Percentiles rank a stretch among this genome's conserved stretches.
Evolutionary conservation across 306 rosid species (phyloP).

Genomic region (Mucuna pruriens): DNA sequence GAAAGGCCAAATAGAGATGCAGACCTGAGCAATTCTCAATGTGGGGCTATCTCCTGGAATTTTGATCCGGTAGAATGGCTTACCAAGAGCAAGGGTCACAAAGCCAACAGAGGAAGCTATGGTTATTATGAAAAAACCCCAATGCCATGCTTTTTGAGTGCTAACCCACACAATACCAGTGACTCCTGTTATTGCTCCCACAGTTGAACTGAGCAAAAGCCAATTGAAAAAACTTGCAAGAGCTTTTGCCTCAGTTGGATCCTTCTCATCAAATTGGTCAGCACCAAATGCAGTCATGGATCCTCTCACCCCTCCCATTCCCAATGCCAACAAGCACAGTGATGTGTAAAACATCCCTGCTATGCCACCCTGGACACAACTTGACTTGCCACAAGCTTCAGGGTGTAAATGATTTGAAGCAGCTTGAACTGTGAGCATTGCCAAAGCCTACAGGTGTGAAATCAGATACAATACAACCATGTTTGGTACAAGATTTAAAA

Average conservation of each 20-base stretch:
- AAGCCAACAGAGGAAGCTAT: slow-evolving; percentile 60
- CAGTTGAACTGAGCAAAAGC: slow-evolving; percentile 63
- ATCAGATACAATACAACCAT: background rate
- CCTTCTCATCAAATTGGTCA: slow-evolving; percentile 69
- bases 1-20: background rate
- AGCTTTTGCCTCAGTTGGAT: slow-evolving; percentile 64
- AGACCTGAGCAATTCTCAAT: slow-evolving; percentile 61
- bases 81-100: slow-evolving; percentile 64
- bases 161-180: slow-evolving; percentile 73
- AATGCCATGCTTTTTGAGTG: slow-evolving; percentile 60
- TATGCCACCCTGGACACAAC: slow-evolving; percentile 60
- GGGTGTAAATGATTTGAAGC: slow-evolving; percentile 61
- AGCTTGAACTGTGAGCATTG: slow-evolving; percentile 63
- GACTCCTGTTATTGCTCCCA: slow-evolving; percentile 71
- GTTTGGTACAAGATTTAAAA: too few species aligned
- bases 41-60: slow-evolving; percentile 66
- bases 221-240: slow-evolving; percentile 75
- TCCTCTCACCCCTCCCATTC: slow-evolving; percentile 80
- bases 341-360: slow-evolving; percentile 64
- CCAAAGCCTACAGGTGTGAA: slow-evolving; percentile 55
- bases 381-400: slow-evolving; percentile 45
- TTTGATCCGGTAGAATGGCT: slow-evolving; percentile 71
- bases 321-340: slow-evolving; percentile 63
- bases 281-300: slow-evolving; percentile 81
- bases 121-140: slow-evolving; percentile 74